Conservation (phyloP, 2,329 filamentous ascomycete genomes). For the Leptographium galeiforme region DNA sequence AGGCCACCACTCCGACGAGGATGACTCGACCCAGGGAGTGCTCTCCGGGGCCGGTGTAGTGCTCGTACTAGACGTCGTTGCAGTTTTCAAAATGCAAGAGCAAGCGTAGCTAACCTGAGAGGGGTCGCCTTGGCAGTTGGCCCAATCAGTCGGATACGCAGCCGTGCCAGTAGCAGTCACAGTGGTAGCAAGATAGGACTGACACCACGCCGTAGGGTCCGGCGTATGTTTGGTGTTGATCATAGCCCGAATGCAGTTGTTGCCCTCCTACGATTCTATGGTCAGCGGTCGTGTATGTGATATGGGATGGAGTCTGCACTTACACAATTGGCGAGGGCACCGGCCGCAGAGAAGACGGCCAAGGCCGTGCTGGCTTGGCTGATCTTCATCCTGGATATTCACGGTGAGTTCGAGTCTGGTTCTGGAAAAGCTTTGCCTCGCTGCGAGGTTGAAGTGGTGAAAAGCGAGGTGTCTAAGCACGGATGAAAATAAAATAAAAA, state of each 20-base stretch:
- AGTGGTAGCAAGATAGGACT: conserved; percentile 1
- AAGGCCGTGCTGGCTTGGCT: not conserved
- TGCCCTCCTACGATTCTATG: conserved; percentile 2
- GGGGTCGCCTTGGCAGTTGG: conserved; percentile 3
- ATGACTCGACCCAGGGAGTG: not conserved
- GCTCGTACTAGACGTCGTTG: not conserved
- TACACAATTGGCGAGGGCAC: conserved; percentile 1
- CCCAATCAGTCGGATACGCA: conserved; percentile 5
- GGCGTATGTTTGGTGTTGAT: not conserved
- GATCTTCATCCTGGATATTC: not conserved
- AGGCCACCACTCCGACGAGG: not conserved
- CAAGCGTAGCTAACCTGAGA: conserved; percentile 5
- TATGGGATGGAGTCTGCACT: not conserved
- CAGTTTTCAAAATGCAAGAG: conserved; percentile 3
- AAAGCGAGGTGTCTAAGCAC: too few relatives aligned
- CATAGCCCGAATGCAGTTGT: conserved; percentile 9
- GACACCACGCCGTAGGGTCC: conserved; percentile 5
- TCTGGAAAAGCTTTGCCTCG: not conserved
- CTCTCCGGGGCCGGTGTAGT: not conserved
- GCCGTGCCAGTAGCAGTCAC: not conserved
- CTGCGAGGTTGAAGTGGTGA: not conserved
- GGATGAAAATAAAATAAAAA: too few relatives aligned
- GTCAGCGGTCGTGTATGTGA: not conserved
- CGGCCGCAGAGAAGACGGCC: not conserved
- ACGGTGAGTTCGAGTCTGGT: too few relatives aligned